A percentile compares a stretch with the other conserved stretches of the same genome.
These are phyloP conservation scores for Trichoderma harzianum DNA, from an alignment of 2,329 filamentous ascomycete species.

Conservation along the genomic window DNA sequence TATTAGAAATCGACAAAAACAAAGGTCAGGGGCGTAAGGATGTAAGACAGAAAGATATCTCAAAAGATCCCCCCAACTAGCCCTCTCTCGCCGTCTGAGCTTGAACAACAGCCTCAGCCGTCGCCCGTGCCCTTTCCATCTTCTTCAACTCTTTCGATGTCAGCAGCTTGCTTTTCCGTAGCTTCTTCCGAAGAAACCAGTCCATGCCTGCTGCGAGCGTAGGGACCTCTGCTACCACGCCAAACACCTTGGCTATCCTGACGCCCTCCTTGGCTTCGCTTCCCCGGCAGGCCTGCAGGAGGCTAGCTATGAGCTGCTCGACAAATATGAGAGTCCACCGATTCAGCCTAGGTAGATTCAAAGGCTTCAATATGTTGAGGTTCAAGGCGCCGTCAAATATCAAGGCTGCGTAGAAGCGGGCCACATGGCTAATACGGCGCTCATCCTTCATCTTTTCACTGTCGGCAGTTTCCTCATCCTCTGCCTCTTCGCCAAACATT, in stretches of 20 bases:
- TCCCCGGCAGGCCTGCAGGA: constrained; percentile 62
- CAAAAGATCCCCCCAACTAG: not conserved
- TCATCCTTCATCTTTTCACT: constrained; percentile 46
- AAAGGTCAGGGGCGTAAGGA: not conserved
- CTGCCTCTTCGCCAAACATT: constrained; percentile 62
- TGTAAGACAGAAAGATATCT: not conserved
- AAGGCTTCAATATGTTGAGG: constrained; percentile 57
- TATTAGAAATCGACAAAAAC: not conserved
- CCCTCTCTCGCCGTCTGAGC: not conserved
- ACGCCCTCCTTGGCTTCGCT: constrained; percentile 51
- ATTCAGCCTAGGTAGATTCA: constrained; percentile 77
- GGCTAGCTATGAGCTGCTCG: constrained; percentile 73
- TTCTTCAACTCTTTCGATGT: constrained; percentile 46
- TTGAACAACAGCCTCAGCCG: constrained; percentile 32
- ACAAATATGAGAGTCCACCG: constrained; percentile 73
- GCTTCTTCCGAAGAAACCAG: constrained; percentile 74
- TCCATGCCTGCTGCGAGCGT: constrained; percentile 71
- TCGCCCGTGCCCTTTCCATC: constrained; percentile 37
- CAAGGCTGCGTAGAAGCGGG: constrained; percentile 52
- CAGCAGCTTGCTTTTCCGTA: constrained; percentile 61
- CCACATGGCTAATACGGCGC: constrained; percentile 50
- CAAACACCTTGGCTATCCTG: constrained; percentile 63
- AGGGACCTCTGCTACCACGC: constrained; percentile 58
- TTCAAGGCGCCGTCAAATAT: constrained; percentile 45
- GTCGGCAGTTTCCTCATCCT: constrained; percentile 49